These are phyloP conservation scores for Pholiota adiposa DNA, from an alignment of 1,284 basidiomycete genomes.

Conservation along the genomic window DNA sequence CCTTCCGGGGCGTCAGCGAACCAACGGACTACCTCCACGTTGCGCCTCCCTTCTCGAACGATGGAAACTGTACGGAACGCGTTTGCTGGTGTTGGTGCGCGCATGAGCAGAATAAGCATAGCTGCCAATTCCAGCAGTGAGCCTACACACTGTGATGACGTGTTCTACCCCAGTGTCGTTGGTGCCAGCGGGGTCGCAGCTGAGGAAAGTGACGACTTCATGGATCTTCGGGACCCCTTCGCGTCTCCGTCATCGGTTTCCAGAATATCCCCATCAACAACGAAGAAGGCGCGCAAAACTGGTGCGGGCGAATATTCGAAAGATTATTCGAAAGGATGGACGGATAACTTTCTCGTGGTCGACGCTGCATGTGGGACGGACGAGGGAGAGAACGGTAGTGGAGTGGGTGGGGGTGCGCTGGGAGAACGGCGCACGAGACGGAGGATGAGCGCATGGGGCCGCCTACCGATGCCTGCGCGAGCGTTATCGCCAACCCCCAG, in stretches of 20 bases:
- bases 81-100: constrained; percentile 25
- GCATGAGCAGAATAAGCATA: constrained; percentile 22
- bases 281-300: constrained; percentile 3
- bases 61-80: constrained; percentile 26
- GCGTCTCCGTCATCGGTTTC: constrained; percentile 22
- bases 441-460: constrained; percentile 27
- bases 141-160: constrained; percentile 1
- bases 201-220: constrained; percentile 26
- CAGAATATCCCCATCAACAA: constrained; percentile 1
- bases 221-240: constrained; percentile 29
- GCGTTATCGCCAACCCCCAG: constrained; percentile 16
- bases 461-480: constrained; percentile 15
- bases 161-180: background rate
- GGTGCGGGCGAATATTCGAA: background rate
- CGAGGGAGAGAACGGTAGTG: background rate
- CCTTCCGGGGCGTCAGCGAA: constrained; percentile 15
- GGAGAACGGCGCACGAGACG: constrained; percentile 7
- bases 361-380: constrained; percentile 2
- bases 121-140: constrained; percentile 1
- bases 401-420: background rate
- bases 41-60: constrained; percentile 21
- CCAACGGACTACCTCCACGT: constrained; percentile 11
- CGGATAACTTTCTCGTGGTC: constrained; percentile 8
- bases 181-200: constrained; percentile 3
- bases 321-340: background rate